Base-by-base conservation (phyloP, 805 yeast genomes). In the Candida qinlingensis region DNA sequence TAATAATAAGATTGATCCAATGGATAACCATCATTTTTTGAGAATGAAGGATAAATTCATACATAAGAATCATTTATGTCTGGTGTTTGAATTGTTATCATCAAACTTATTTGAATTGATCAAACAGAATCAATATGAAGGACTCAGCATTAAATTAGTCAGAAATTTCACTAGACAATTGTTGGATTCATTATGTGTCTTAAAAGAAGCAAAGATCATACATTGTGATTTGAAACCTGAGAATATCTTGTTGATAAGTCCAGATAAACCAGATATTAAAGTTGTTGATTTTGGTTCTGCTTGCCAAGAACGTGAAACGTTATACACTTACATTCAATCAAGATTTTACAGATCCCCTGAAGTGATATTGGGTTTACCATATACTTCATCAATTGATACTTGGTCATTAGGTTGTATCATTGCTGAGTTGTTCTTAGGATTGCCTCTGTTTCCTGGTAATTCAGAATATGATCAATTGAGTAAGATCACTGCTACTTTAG, bases 151-250 rank as follows among this genome's bases (percentile, higher is more conserved):
- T 60, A 83, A 83, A 55, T 65, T 92, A 37, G 92, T 94, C 11
- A 79, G 87, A 54, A 79, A 79, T 13, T 84, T 94, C 57, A 76
- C 96, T 0, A 78, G 74, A 43, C 99, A 94, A 66, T 68, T 94
- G 44, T 71, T 94, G 48, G 95, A 87, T 56, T 80, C 97, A 0
- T 69, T 94, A 58, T 75, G 85, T 38, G 85, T 87, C 28, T 75
- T 94, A 56, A 94, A 94, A 61, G 85, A 82, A 38, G 81, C 87
- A 41, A 85, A 87, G 54, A 75, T 94, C 58, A 90, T 94, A 39
- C 99, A 94, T 63, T 94, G 99, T 69, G 99, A 94, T 68, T 72
- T 94, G 62, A 94, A 94, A 64, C 99, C 99, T 0, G 99, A 94
- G 61, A 94, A 94, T 64, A 90, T 94, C 43, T 69, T 94, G 47